Base-by-base conservation (phyloP, 2,329 filamentous ascomycete genomes). In the Fusarium sp. region DNA sequence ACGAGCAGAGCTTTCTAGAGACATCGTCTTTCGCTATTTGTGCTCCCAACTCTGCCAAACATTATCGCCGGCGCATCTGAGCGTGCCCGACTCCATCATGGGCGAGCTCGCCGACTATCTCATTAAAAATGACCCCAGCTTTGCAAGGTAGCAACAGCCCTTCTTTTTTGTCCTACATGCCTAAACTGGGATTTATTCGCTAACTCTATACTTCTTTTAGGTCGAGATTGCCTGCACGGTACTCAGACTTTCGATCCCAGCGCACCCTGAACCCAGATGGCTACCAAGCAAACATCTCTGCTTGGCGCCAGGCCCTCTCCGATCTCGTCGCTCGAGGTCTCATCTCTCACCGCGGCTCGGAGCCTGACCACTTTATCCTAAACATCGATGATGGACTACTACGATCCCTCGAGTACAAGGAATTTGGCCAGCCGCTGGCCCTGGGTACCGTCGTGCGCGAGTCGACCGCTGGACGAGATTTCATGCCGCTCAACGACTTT, bases 211-310 rank as follows among this genome's bases (percentile, higher is more conserved):
- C 6, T 24, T 2, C 5, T n/a, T 27, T 20, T 74, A 94, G 92
- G 84, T 89, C 92, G 72, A 93, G 95, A 59, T 88, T 98, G 14
- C 92, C 94, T 14, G 95, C 94, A 6, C 90, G 98, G 54, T 98
- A 97, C 84, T 95, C 94, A 57, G 95, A 98, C 81, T 97, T 98
- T 80, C 87, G 90, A 40, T 84, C 90, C 6, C 94, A 96, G 76
- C 89, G 89, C 77, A 90, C 89, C 42, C 90, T 93, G 24, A 97
- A 98, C 79, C 94, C 94, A 1, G 94, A 97, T 81, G 94, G 94
- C 78, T 98, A 94, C 84, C 85, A 87, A 22, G 94, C 94, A 50
- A 98, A 98, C 81, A 86, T 94, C 47, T 84, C 88, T 8, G 93
- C 94, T 62, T 98, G 95, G 95, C 90, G 92, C 67, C 89, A 89